Evolutionary conservation across 2,329 filamentous ascomycete genomes (phyloP).

Genomic region (Hypocrella siamensis): DNA sequence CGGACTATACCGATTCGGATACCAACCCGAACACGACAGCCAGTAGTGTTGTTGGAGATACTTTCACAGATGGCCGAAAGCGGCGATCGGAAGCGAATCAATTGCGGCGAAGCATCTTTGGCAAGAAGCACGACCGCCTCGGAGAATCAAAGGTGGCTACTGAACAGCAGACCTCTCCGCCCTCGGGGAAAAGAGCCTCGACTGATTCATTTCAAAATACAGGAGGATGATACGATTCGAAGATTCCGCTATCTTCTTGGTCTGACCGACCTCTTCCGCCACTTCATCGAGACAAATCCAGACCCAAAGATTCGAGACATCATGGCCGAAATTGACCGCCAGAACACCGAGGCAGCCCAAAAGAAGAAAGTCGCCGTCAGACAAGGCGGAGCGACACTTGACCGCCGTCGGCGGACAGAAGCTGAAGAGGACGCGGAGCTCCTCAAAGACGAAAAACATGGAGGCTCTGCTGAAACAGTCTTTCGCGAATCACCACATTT

Average conservation of each 20-base stretch:
- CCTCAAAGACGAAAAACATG: conserved; percentile 74
- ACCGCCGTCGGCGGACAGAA: conserved; percentile 75
- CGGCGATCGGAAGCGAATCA: conserved; percentile 76
- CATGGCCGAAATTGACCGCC: conserved; percentile 85
- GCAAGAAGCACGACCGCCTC: conserved; percentile 83
- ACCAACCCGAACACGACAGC: conserved; percentile 56
- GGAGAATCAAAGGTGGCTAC: conserved; percentile 80
- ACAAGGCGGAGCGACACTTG: conserved; percentile 69
- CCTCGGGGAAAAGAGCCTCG: not conserved
- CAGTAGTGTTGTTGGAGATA: conserved; percentile 74
- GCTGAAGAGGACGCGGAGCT: conserved; percentile 93
- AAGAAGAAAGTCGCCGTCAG: conserved; percentile 60
- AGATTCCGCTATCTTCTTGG: conserved; percentile 91
- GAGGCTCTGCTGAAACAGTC: conserved; percentile 70
- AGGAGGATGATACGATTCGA: conserved; percentile 92
- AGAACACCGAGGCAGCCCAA: conserved; percentile 61
- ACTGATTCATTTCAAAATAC: conserved; percentile 2
- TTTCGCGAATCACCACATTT: conserved; percentile 92
- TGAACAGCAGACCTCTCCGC: not conserved
- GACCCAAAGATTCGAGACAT: conserved; percentile 90
- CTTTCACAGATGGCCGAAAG: conserved; percentile 60
- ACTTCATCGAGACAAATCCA: conserved; percentile 96
- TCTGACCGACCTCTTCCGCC: conserved; percentile 89
- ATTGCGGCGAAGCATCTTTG: conserved; percentile 80
- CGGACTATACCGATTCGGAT: conserved; percentile 51